Conservation (phyloP, 2,329 filamentous ascomycete species). For the Teratosphaeria zuluensis region DNA sequence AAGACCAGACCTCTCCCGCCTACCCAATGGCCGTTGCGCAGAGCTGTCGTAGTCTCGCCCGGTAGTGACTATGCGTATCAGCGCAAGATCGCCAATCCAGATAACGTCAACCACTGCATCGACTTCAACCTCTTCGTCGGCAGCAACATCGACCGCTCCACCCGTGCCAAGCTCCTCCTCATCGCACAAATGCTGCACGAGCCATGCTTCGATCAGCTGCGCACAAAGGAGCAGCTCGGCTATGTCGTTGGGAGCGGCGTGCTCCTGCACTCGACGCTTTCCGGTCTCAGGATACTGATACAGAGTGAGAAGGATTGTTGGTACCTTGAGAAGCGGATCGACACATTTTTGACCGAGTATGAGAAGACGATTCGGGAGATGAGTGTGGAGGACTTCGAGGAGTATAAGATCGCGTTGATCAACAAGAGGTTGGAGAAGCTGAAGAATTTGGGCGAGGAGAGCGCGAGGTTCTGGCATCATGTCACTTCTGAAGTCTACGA, state of each 20-base stretch:
- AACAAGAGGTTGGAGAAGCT: conserved; percentile 81
- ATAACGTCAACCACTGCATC: conserved; percentile 60
- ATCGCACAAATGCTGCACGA: conserved; percentile 87
- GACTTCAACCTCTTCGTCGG: conserved; percentile 39
- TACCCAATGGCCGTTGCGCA: conserved; percentile 68
- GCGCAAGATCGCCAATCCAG: conserved; percentile 70
- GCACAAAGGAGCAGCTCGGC: conserved; percentile 94
- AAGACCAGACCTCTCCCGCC: conserved; percentile 64
- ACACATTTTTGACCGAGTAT: conserved; percentile 67
- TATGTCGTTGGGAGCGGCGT: conserved; percentile 89
- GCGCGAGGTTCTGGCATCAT: conserved; percentile 71
- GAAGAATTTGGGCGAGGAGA: conserved; percentile 85
- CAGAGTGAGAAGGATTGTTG: conserved; percentile 80
- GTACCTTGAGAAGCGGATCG: conserved; percentile 80
- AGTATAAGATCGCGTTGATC: conserved; percentile 80
- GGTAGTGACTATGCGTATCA: conserved; percentile 79
- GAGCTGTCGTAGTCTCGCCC: conserved; percentile 66
- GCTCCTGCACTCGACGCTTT: conserved; percentile 62
- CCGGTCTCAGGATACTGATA: conserved; percentile 76
- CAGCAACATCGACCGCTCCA: conserved; percentile 47
- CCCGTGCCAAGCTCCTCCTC: conserved; percentile 69
- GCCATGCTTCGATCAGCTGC: conserved; percentile 84
- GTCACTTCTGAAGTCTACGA: conserved; percentile 81
- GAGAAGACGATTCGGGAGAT: conserved; percentile 60
- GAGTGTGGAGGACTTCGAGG: conserved; percentile 75